Evolutionary conservation across 106 monocot genomes (phyloP), one percentile per base, ranked within the genome.

Genomic region (Dioscorea alata): DNA sequence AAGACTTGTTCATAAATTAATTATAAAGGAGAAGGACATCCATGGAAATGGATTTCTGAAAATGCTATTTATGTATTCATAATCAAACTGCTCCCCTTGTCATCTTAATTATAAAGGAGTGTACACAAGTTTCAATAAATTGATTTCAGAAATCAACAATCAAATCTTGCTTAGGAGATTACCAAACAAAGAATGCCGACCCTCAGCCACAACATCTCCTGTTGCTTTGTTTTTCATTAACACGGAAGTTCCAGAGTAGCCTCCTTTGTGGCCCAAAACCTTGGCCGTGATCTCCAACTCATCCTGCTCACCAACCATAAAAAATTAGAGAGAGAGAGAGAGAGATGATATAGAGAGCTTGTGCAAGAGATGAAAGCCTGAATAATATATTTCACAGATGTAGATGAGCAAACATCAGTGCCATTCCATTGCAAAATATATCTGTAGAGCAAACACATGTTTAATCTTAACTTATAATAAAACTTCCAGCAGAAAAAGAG

Each of bases 101-200:
- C 42, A 42, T 42, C 42, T 42, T 42, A 42, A 42, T 42, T 42
- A 10, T 42, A 42, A 42, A 42, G 42, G 6, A 8, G 42, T 10
- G 10, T 42, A 42, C 42, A 42, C 0, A 8, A 42, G 2, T 3
- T 10, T 10, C 5, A 42, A 8, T 42, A 42, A 42, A 42, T 42
- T 6, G 42, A 42, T 42, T 42, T 42, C 10, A 42, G 42, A 6
- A 10, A 19, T 54, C 2, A 13, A 54, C 6, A 66, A 57, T 84
- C 69, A 84, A 33, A 84, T 83, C 69, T 81, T 90, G 86, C 86
- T 86, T 23, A 42, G 57, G 21, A 81, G 57, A 63, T 67, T 79
- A 65, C 93, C 93, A 73, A 86, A 89, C 65, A 93, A 63, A 0
- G 93, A 89, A 59, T 89, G 93, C 4, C 93, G 72, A 17, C 89